Conservation (phyloP, 768 basidiomycete genomes). For the Lenzites betulinus region DNA sequence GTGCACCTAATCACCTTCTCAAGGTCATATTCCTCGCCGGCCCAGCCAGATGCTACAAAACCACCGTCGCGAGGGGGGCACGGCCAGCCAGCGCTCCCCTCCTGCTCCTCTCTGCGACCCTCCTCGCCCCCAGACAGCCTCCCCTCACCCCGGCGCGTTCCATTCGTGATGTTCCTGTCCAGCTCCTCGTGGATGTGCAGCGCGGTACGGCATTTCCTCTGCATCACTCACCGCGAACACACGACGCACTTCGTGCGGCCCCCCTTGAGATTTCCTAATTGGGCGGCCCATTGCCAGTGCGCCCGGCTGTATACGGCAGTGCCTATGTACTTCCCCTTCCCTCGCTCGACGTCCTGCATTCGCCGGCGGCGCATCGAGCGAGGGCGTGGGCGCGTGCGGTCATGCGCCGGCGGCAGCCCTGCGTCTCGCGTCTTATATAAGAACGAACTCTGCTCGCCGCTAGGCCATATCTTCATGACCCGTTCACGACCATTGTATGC, state of each 20-base stretch:
- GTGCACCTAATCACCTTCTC: constrained; percentile 13
- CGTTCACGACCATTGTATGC: constrained; percentile 33
- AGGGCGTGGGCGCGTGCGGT: constrained; percentile 14
- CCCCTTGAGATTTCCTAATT: constrained; percentile 32
- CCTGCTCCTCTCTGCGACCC: background rate
- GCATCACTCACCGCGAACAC: constrained; percentile 18
- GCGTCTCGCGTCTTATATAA: constrained; percentile 34
- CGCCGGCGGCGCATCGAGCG: constrained; percentile 21
- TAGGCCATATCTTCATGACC: constrained; percentile 30
- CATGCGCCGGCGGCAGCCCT: constrained; percentile 28
- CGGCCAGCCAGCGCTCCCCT: constrained; percentile 10
- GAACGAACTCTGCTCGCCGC: constrained; percentile 30
- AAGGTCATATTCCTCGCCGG: constrained; percentile 8
- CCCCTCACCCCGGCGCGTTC: constrained; percentile 13
- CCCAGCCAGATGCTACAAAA: constrained; percentile 14
- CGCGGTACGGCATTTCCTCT: constrained; percentile 13
- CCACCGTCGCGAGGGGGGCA: constrained; percentile 9
- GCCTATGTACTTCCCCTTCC: constrained; percentile 29
- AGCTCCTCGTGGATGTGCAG: constrained; percentile 20
- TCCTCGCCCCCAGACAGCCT: constrained; percentile 1
- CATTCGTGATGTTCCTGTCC: constrained; percentile 19
- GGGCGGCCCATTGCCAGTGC: constrained; percentile 24
- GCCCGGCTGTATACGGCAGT: constrained; percentile 28
- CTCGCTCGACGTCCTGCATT: constrained; percentile 22
- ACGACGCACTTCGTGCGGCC: constrained; percentile 15